These are phyloP conservation scores for Hypocrella siamensis DNA, from an alignment of 2,329 filamentous ascomycete species.

Conservation along the genomic window DNA sequence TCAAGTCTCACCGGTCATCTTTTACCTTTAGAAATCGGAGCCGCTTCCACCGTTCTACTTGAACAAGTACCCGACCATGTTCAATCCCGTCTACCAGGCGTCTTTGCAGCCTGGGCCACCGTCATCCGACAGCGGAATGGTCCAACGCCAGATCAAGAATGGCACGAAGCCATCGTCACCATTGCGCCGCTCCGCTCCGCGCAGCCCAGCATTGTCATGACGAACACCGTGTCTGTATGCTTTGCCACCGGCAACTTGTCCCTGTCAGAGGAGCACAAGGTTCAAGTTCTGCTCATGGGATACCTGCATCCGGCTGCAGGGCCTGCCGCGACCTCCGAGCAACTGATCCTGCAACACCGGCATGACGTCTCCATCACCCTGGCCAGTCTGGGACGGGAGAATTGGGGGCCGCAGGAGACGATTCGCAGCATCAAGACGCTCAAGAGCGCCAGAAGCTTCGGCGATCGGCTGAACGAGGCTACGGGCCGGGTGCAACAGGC, in stretches of 20 bases:
- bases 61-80: conserved; percentile 34
- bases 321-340: conserved; percentile 4
- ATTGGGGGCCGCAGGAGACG: conserved; percentile 26
- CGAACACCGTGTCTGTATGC: conserved; percentile 35
- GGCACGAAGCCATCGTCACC: conserved; percentile 44
- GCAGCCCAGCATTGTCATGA: conserved; percentile 27
- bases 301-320: conserved; percentile 28
- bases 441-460: conserved; percentile 24
- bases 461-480: conserved; percentile 30
- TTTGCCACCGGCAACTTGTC: conserved; percentile 27
- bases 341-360: conserved; percentile 14
- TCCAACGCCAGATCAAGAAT: conserved; percentile 21
- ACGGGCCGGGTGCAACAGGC: conserved; percentile 34
- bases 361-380: conserved; percentile 26
- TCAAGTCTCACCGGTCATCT: conserved; percentile 25
- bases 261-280: conserved; percentile 9
- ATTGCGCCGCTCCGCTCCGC: conserved; percentile 34
- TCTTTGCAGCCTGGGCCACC: conserved; percentile 51
- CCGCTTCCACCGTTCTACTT: conserved; percentile 39
- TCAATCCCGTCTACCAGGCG: conserved; percentile 36
- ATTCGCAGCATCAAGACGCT: conserved; percentile 20
- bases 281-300: conserved; percentile 45
- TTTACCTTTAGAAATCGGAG: too few relatives aligned
- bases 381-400: conserved; percentile 27
- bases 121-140: conserved; percentile 12